Conservation (phyloP, 352 stramenopile species). For the Globisporangium polare region DNA sequence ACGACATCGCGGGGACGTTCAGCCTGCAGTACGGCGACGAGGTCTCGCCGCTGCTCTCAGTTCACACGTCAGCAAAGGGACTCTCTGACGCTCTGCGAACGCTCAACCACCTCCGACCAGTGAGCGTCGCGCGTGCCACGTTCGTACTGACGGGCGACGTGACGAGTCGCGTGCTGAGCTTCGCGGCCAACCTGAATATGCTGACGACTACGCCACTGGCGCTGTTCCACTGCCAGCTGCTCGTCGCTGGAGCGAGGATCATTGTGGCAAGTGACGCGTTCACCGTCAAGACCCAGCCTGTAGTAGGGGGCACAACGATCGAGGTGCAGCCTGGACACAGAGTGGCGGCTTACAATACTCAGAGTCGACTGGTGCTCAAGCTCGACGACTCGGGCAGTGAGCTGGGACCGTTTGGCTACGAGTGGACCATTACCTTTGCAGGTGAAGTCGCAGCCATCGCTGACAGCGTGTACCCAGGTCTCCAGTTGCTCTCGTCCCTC, state of each 20-base stretch:
- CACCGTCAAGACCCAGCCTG: constrained; percentile 37
- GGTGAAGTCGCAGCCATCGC: constrained; percentile 34
- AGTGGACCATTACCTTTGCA: constrained; percentile 67
- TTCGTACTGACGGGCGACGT: constrained; percentile 43
- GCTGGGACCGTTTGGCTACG: constrained; percentile 47
- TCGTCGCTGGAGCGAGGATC: constrained; percentile 35
- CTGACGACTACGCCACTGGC: constrained; percentile 43
- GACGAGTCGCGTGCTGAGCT: constrained; percentile 32
- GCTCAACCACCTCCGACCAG: constrained; percentile 46
- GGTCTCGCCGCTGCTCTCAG: constrained; percentile 38
- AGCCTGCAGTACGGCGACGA: constrained; percentile 58
- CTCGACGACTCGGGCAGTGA: constrained; percentile 36
- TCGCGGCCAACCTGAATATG: constrained; percentile 27
- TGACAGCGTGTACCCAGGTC: constrained; percentile 33
- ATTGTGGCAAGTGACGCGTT: constrained; percentile 30
- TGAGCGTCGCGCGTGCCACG: constrained; percentile 36
- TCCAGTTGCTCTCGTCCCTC: constrained; percentile 50
- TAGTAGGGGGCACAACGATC: constrained; percentile 29
- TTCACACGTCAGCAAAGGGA: constrained; percentile 39
- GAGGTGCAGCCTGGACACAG: constrained; percentile 38
- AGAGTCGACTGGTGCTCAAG: constrained; percentile 28
- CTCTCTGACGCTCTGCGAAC: constrained; percentile 33
- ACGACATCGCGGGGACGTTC: constrained; percentile 67
- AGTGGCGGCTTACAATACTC: constrained; percentile 23
- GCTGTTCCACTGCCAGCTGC: constrained; percentile 26